Evolutionary conservation across 805 yeast species (phyloP), one percentile per base, ranked within the genome.

Genomic region (Candida sonorensis): DNA sequence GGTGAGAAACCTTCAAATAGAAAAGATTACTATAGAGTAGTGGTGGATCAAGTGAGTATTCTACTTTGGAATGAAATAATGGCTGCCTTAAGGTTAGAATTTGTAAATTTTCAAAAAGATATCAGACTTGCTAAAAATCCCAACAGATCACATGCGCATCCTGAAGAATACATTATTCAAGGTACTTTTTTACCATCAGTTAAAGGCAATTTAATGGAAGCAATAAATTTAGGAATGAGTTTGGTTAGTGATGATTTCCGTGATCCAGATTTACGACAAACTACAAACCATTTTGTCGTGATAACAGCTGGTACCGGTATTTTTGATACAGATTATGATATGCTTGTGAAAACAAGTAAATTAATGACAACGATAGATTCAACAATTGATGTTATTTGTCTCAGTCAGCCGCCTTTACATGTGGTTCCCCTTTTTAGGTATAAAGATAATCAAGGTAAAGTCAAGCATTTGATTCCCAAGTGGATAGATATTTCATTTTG

Each of bases 401-500:
- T 92, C 33, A 78, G 95, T 22, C 81, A 87, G 38, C 92, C 94
- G 1, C 97, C 99, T 0, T 57, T 92, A 25, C 97, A 92, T 54
- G 77, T 83, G 3, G 92, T 92, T 1, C 99, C 99, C 0, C 56
- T 92, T 22, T 82, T 94, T 44, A 58, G 97, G 32, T 84, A 77
- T 48, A 57, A 75, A 37, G 80, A 76, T 42, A 51, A 59, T 26
- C 63, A 65, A 24, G 63, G 68, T 12, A 60, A 61, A 18, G 52
- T 80, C 10, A 69, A 72, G 25, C 83, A 83, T 50, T 81, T 94
- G 52, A 81, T 87, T 9, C 98, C 99, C 1, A 81, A 83, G 29
- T 92, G 98, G 97, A 73, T 92, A 47, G 96, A 94, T 52, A 81
- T 88, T 10, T 87, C 95, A 0, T 92, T 82, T 50, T 92, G 94